Percentiles rank a stretch among this genome's conserved stretches.
Conservation (phyloP, 306 rosid genomes). For the Clitoria ternatea region DNA sequence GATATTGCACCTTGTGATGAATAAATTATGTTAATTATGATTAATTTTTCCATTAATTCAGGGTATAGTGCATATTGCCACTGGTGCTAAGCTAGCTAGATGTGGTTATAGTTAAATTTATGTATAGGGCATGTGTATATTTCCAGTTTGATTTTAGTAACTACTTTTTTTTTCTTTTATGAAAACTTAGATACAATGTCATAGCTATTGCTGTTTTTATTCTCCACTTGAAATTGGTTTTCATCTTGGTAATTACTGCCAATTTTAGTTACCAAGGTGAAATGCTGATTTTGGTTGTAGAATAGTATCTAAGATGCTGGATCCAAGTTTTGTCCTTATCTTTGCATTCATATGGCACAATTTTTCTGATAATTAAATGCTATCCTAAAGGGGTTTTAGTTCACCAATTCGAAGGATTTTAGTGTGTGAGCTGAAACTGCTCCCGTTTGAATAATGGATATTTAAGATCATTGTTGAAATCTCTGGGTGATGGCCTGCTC, state of each 20-base stretch:
- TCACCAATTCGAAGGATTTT: slow-evolving; percentile 25
- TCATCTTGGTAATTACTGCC: no score
- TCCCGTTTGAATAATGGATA: slow-evolving; percentile 14
- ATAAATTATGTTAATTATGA: background rate
- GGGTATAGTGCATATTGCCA: background rate
- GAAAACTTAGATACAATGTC: no score
- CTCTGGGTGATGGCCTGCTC: slow-evolving; percentile 50
- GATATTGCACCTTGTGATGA: background rate
- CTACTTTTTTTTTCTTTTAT: no score
- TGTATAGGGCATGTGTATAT: slow-evolving; percentile 2
- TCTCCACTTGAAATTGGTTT: no score
- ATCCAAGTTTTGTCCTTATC: background rate
- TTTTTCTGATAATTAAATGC: background rate
- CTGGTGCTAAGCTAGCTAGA: background rate
- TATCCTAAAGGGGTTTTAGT: slow-evolving; percentile 17
- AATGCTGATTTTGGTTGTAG: no score
- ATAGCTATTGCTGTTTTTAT: no score
- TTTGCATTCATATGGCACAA: background rate
- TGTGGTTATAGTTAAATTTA: background rate
- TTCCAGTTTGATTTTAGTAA: background rate
- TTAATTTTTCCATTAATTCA: background rate
- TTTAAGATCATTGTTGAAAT: slow-evolving; percentile 30
- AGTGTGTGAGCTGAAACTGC: slow-evolving; percentile 21
- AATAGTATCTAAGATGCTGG: no score
- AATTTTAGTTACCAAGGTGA: no score